Conservation (phyloP, 805 yeast species). For the Ogataea glucozyma region DNA sequence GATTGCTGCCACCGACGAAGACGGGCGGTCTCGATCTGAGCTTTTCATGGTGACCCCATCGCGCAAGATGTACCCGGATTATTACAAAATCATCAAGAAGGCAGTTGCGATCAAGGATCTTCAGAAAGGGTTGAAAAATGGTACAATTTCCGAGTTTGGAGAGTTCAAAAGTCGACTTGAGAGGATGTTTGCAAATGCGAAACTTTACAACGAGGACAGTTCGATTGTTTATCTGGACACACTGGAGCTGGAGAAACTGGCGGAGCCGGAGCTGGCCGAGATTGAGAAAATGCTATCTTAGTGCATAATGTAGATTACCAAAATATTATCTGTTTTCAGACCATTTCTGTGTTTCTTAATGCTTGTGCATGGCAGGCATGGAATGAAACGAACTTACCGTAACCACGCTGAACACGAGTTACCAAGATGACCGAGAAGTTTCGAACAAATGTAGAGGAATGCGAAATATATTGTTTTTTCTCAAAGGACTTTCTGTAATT, state of each 20-base stretch:
- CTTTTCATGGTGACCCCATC: slow-evolving; percentile 76
- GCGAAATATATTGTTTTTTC: no score
- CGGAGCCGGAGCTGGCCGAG: slow-evolving; percentile 25
- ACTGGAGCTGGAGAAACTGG: slow-evolving; percentile 40
- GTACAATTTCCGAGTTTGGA: slow-evolving; percentile 39
- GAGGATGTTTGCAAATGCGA: slow-evolving; percentile 67
- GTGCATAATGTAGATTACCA: no score
- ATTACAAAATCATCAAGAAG: slow-evolving; percentile 60
- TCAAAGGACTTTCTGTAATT: no score
- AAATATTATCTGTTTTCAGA: no score
- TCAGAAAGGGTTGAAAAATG: slow-evolving; percentile 46
- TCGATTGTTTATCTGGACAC: slow-evolving; percentile 67
- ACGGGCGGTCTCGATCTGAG: slow-evolving; percentile 48
- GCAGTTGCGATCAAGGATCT: slow-evolving; percentile 64
- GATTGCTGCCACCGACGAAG: slow-evolving; percentile 43
- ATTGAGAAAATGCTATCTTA: slow-evolving; percentile 12
- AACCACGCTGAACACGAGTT: no score
- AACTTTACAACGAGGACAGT: slow-evolving; percentile 66
- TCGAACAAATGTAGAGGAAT: no score
- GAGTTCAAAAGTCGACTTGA: slow-evolving; percentile 52
- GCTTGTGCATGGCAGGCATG: neutral
- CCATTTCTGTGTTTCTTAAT: neutral
- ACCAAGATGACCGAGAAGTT: no score
- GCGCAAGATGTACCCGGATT: slow-evolving; percentile 77
- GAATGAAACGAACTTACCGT: no score